Evolutionary conservation across 257 asterid genomes (phyloP), one percentile per base, ranked within the genome.

Genomic region (Scutellaria baicalensis): DNA sequence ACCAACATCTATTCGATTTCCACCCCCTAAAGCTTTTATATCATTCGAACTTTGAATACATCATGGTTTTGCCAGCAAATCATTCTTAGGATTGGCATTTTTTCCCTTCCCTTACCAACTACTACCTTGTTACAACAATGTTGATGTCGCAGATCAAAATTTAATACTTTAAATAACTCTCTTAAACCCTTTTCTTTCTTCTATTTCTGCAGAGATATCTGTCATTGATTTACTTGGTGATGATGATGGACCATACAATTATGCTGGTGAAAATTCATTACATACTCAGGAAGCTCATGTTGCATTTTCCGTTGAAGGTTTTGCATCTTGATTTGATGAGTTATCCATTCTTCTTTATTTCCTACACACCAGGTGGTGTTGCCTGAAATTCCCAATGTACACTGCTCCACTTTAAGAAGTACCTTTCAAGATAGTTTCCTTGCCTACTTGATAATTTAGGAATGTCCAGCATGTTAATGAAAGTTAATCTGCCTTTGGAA

Each of bases 251-350:
- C 72, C 84, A 27, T 80, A 65, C 59, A 51, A 68, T 58, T 59
- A 65, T 47, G 73, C 68, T n/a, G 82, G 65, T 39, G 78, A 76
- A 75, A 62, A 52, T 63, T 82, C 79, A 55, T 74, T 73, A 56
- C 81, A 61, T 55, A 85, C 72, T 59, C 82, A 65, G 77, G 97
- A 92, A 84, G 84, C 82, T 80, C 95, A 87, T 85, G 95, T 88
- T 58, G 88, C 95, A 51, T 92, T 92, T 79, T 84, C 96, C 50
- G 75, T 92, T 82, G 89, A 87, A 89, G 97, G 97, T 92, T 82
- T 42, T 49, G 39, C 79, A 43, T 42, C 42, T 63, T 57, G 64
- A 68, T 68, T 65, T 63, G 50, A 14, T 55, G 10, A 40, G 49
- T 44, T 8, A 62, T 58, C 70, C 45, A 62, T 33, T 77, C 58